These are phyloP conservation scores for Cenchrus purpureus DNA, from an alignment of 176 grass and related monocot genomes.

Conservation along the genomic window DNA sequence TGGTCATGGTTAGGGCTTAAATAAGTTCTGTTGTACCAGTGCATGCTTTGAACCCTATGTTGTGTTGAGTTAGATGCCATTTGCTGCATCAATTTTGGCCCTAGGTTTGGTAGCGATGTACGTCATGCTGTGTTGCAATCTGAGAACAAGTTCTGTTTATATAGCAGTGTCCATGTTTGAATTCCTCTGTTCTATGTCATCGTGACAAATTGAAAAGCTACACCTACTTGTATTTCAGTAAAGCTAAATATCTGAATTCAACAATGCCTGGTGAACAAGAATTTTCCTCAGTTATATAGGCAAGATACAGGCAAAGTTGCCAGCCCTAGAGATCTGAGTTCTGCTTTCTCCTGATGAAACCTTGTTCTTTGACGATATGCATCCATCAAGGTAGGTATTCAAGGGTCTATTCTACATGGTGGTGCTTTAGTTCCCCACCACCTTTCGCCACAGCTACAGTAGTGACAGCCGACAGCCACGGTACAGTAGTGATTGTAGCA, in stretches of 20 bases:
- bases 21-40: conserved; percentile 25
- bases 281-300: neutral
- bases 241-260: neutral
- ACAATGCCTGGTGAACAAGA: neutral
- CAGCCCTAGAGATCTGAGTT: neutral
- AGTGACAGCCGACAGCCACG: too few species aligned
- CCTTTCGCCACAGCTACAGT: neutral
- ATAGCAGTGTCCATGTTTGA: conserved; percentile 3
- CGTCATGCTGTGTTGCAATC: conserved; percentile 4
- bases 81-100: conserved; percentile 22
- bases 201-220: neutral
- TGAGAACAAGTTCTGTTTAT: conserved; percentile 33
- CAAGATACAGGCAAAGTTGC: neutral
- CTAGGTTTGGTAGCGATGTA: conserved; percentile 16
- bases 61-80: conserved; percentile 10
- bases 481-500: too few species aligned
- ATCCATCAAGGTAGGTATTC: neutral
- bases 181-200: neutral
- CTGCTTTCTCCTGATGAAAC: neutral
- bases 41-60: conserved; percentile 24
- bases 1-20: conserved; percentile 36
- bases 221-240: neutral
- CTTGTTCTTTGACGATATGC: neutral
- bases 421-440: too few species aligned
- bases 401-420: neutral